Conservation (phyloP, 2,329 filamentous ascomycete species). For the Alternaria solani region DNA sequence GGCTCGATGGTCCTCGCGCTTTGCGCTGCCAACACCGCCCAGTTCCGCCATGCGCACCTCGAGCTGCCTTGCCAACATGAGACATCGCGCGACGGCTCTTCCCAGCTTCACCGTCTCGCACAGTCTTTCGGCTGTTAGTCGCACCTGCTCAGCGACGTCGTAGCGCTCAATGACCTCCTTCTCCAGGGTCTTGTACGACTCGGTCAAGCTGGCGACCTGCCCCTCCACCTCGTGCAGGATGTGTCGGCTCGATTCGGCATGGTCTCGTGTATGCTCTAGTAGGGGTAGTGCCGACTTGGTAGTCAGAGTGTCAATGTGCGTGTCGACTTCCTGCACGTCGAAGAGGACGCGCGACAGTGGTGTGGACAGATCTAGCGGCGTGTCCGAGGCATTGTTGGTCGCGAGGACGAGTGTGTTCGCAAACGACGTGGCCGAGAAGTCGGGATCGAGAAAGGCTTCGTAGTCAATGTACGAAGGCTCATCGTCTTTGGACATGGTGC, state of each 20-base stretch:
- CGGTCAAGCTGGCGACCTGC: slow-evolving; percentile 80
- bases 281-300: slow-evolving; percentile 83
- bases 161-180: slow-evolving; percentile 87
- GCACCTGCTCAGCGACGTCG: slow-evolving; percentile 83
- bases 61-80: slow-evolving; percentile 84
- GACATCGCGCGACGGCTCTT: slow-evolving; percentile 76
- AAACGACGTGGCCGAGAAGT: slow-evolving; percentile 82
- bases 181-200: slow-evolving; percentile 85
- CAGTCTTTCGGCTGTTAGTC: slow-evolving; percentile 76
- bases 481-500: slow-evolving; percentile 45
- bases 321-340: slow-evolving; percentile 96
- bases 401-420: slow-evolving; percentile 87
- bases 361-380: slow-evolving; percentile 89
- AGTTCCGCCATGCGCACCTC: slow-evolving; percentile 84
- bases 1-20: slow-evolving; percentile 76
- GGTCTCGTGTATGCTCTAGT: slow-evolving; percentile 76
- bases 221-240: slow-evolving; percentile 80
- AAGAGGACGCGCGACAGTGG: slow-evolving; percentile 93
- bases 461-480: slow-evolving; percentile 94
- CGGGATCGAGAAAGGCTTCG: slow-evolving; percentile 83
- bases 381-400: slow-evolving; percentile 92
- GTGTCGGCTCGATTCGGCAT: slow-evolving; percentile 74
- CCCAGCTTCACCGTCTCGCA: slow-evolving; percentile 82
- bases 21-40: slow-evolving; percentile 56
- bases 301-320: slow-evolving; percentile 89